These are phyloP conservation scores for Debaryomycetaceae sp. DNA, from an alignment of 1,139 yeast genomes.

Conservation along the genomic window DNA sequence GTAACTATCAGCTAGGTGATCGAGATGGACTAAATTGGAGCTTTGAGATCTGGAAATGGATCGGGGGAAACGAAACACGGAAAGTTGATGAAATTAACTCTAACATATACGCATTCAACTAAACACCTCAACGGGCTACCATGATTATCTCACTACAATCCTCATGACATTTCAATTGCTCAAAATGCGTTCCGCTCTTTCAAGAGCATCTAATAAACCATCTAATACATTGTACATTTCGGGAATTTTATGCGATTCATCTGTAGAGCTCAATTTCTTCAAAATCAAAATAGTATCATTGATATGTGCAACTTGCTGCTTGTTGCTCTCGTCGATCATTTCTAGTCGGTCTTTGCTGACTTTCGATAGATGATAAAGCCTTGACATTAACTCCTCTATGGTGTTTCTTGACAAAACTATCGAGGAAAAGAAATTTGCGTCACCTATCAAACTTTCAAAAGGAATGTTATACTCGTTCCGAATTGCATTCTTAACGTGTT, in stretches of 20 bases:
- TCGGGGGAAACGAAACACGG: constrained; percentile 22
- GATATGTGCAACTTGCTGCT: constrained; percentile 14
- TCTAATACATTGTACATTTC: constrained; percentile 8
- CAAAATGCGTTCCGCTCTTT: background rate
- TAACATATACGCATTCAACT: background rate
- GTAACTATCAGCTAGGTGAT: constrained; percentile 72
- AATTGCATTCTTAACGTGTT: constrained; percentile 14
- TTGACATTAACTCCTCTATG: constrained; percentile 11
- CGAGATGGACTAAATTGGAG: constrained; percentile 72
- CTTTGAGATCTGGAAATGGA: constrained; percentile 74
- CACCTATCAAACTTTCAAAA: constrained; percentile 8
- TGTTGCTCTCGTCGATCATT: constrained; percentile 13
- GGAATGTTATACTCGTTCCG: constrained; percentile 22
- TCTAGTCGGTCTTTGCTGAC: constrained; percentile 9
- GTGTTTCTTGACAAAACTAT: constrained; percentile 7
- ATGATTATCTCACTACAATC: too few relatives aligned
- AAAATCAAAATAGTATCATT: constrained; percentile 14
- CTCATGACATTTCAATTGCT: too few relatives aligned
- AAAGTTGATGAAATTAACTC: constrained; percentile 6
- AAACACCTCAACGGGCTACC: too few relatives aligned
- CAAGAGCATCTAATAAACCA: constrained; percentile 11
- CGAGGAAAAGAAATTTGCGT: background rate
- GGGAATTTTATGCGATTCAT: too few relatives aligned
- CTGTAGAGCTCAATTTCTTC: constrained; percentile 7
- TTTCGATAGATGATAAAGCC: constrained; percentile 11